phyloP scores from a whole-genome alignment of 768 basidiomycete species.

The Rhizopogon vinicolor region DNA sequence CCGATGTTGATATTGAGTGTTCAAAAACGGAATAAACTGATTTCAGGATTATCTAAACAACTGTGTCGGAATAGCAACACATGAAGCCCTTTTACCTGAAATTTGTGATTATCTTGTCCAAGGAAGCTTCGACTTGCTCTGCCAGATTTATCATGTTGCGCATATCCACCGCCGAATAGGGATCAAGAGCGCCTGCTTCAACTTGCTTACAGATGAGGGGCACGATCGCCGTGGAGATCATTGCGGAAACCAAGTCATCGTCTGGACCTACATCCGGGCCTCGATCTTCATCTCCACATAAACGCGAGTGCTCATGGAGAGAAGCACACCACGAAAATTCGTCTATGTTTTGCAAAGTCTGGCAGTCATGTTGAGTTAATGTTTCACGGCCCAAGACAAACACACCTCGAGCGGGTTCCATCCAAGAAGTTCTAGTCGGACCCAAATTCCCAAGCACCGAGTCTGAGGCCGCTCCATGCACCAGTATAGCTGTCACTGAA shows the following conservation, averaged over 20 bases:
- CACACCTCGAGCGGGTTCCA: constrained; percentile 86
- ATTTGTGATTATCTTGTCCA: constrained; percentile 56
- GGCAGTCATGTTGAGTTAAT: constrained; percentile 11
- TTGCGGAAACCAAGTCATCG: constrained; percentile 82
- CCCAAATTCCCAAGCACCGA: constrained; percentile 93
- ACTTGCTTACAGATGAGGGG: constrained; percentile 71
- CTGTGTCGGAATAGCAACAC: constrained; percentile 7
- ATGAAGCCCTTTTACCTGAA: constrained; percentile 43
- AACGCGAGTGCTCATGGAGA: constrained; percentile 67
- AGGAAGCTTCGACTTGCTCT: constrained; percentile 79
- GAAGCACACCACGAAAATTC: constrained; percentile 81
- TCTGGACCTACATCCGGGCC: constrained; percentile 47
- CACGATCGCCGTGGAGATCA: constrained; percentile 80
- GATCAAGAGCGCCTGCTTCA: constrained; percentile 78
- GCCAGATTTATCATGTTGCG: constrained; percentile 64
- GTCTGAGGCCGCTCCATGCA: constrained; percentile 86
- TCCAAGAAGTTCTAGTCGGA: constrained; percentile 74
- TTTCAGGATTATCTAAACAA: constrained; percentile 50
- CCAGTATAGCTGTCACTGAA: constrained; percentile 80
- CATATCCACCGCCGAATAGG: constrained; percentile 66
- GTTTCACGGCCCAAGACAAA: constrained; percentile 4
- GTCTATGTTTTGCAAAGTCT: constrained; percentile 60
- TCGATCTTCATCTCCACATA: constrained; percentile 42
- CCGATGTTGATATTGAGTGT: constrained; percentile 46
- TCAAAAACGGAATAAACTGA: constrained; percentile 50